Conservation (phyloP, 305 asterid genomes). For the Solanum hybrid region DNA sequence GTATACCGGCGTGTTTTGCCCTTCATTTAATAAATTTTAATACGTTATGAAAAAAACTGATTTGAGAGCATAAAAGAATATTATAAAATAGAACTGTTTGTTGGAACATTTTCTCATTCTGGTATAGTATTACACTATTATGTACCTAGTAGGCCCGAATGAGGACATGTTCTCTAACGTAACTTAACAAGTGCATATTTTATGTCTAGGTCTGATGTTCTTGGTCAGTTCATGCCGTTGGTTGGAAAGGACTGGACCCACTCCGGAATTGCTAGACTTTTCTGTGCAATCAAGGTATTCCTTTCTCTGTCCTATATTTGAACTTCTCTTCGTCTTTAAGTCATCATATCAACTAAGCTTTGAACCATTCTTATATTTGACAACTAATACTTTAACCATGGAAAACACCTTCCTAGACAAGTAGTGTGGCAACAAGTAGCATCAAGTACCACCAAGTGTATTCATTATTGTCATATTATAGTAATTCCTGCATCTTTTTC, state of each 20-base stretch:
- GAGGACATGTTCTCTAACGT: neutral
- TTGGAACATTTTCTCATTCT: neutral
- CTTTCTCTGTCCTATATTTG: neutral
- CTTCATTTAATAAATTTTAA: neutral
- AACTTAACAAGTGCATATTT: neutral
- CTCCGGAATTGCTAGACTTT: constrained; percentile 85
- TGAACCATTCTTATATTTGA: neutral
- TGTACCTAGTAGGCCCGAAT: neutral
- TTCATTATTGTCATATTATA: neutral
- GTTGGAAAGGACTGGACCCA: constrained; percentile 97
- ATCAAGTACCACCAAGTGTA: neutral
- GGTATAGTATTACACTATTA: neutral
- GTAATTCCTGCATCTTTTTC: neutral
- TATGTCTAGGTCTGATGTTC: constrained; percentile 81
- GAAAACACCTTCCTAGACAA: neutral
- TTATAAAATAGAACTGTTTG: neutral
- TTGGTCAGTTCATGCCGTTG: constrained; percentile 94
- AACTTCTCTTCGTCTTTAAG: neutral
- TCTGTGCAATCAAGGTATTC: constrained; percentile 83
- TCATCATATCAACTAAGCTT: neutral
- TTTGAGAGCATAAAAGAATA: neutral
- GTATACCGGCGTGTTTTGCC: neutral
- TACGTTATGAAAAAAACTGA: neutral
- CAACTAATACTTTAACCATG: neutral
- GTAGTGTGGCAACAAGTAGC: neutral